Conservation (phyloP, 1,139 yeast species). For the Pichia sp. region DNA sequence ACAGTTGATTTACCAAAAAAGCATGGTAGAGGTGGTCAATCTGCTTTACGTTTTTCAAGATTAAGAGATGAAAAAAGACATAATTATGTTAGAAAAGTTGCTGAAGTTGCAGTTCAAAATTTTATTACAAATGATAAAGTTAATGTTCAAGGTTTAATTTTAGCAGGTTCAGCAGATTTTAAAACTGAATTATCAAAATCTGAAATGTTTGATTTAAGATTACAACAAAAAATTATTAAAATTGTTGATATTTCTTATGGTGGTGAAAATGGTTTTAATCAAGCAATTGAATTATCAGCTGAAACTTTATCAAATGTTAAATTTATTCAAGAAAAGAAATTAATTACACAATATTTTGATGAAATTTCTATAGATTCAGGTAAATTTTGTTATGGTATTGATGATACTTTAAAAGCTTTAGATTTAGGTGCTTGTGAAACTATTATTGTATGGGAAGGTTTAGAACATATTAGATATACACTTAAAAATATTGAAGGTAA, state of each 20-base stretch:
- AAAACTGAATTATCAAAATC: constrained; percentile 89
- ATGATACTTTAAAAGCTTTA: constrained; percentile 90
- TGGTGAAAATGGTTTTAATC: constrained; percentile 98
- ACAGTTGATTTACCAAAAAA: constrained; percentile 97
- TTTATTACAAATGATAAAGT: constrained; percentile 90
- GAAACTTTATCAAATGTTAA: constrained; percentile 95
- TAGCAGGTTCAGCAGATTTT: constrained; percentile 99
- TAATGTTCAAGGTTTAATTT: constrained; percentile 85
- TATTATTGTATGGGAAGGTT: constrained; percentile 86
- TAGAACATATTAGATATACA: constrained; percentile 77
- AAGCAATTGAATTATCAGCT: constrained; percentile 95
- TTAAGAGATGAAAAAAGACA: constrained; percentile 98
- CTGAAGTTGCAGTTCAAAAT: constrained; percentile 96
- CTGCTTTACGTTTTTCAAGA: constrained; percentile 98
- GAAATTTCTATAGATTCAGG: constrained; percentile 97
- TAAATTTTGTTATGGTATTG: constrained; percentile 94
- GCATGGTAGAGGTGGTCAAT: constrained; percentile 99
- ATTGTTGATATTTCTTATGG: constrained; percentile 97
- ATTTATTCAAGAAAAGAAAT: constrained; percentile 96
- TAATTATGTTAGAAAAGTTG: constrained; percentile 95
- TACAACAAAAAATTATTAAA: constrained; percentile 80
- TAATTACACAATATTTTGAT: constrained; percentile 85
- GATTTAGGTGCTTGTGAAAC: constrained; percentile 95
- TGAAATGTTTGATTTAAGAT: constrained; percentile 85
- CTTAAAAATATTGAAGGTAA: constrained; percentile 80